Evolutionary conservation across 495 filamentous ascomycete genomes (phyloP).

Genomic region (Melanomma pulvis-pyrius): DNA sequence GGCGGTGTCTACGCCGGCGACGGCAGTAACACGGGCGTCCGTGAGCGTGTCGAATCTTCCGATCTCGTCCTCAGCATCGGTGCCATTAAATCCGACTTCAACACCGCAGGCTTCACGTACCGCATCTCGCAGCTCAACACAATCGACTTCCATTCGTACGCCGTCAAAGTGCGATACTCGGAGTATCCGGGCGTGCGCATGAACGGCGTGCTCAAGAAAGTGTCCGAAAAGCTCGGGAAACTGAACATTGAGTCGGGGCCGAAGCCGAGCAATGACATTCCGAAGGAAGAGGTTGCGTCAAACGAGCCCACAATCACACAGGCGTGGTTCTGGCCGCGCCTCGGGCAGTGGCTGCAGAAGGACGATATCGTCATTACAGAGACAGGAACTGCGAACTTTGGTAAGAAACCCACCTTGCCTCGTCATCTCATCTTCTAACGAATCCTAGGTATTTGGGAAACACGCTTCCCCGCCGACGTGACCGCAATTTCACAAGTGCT

Average conservation of each 20-base stretch:
- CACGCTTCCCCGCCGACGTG: constrained; percentile 74
- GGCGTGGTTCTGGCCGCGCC: constrained; percentile 80
- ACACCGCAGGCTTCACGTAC: constrained; percentile 88
- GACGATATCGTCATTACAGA: constrained; percentile 84
- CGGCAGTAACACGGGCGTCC: constrained; percentile 71
- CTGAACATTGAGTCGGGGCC: constrained; percentile 49
- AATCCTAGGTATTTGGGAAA: constrained; percentile 66
- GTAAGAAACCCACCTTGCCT: constrained; percentile 40
- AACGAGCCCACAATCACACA: constrained; percentile 68
- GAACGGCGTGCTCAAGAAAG: constrained; percentile 80
- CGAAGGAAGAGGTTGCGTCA: constrained; percentile 54
- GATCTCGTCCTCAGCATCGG: constrained; percentile 86
- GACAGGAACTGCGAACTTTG: constrained; percentile 88
- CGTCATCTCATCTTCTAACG: neutral
- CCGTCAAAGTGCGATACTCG: constrained; percentile 62
- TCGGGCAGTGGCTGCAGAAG: constrained; percentile 75
- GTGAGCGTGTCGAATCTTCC: constrained; percentile 72
- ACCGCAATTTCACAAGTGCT: constrained; percentile 81
- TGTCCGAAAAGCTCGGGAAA: constrained; percentile 62
- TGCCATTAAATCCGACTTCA: constrained; percentile 85
- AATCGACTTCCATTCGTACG: constrained; percentile 84
- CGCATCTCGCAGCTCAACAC: constrained; percentile 77
- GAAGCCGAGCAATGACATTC: constrained; percentile 59
- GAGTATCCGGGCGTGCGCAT: constrained; percentile 79
- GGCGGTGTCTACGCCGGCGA: constrained; percentile 86